Evolutionary conservation across 2,329 filamentous ascomycete species (phyloP).

Genomic region (Aspergillus floridensis): DNA sequence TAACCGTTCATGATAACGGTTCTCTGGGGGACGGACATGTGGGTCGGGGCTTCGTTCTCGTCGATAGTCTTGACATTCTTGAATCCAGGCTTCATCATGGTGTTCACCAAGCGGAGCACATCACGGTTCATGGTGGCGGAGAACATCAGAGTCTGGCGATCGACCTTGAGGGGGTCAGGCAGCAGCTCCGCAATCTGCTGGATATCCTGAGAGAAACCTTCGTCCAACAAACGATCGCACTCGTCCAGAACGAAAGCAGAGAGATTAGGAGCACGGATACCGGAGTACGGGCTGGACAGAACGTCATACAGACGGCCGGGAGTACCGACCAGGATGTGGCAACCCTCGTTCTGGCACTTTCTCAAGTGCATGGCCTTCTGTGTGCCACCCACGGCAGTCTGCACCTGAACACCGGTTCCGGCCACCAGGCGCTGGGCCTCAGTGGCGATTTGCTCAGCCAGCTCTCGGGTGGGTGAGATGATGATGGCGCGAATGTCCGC

Average conservation of each 20-base stretch:
- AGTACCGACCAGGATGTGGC: conserved; percentile 86
- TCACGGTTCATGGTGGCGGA: conserved; percentile 87
- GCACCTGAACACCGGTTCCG: conserved; percentile 66
- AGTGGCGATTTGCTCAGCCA: conserved; percentile 62
- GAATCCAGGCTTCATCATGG: conserved; percentile 77
- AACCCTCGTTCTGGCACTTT: conserved; percentile 70
- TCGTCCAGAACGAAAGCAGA: conserved; percentile 63
- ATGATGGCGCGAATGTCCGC: conserved; percentile 59
- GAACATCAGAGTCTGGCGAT: conserved; percentile 89
- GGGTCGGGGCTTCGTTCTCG: conserved; percentile 78
- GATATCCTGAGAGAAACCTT: conserved; percentile 67
- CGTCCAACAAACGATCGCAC: conserved; percentile 65
- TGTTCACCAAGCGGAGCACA: conserved; percentile 74
- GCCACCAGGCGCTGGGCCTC: conserved; percentile 70
- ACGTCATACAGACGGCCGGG: conserved; percentile 85
- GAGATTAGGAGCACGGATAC: conserved; percentile 63
- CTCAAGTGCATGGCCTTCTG: conserved; percentile 67
- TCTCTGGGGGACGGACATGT: conserved; percentile 78
- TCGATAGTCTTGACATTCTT: conserved; percentile 87
- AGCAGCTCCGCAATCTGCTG: conserved; percentile 60
- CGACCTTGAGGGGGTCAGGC: conserved; percentile 60
- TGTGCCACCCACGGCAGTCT: conserved; percentile 88
- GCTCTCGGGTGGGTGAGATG: conserved; percentile 62
- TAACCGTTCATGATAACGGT: conserved; percentile 65
- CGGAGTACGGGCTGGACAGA: conserved; percentile 62